Evolutionary conservation across 2,329 filamentous ascomycete species (phyloP).

Genomic region (Fusarium torreyae): DNA sequence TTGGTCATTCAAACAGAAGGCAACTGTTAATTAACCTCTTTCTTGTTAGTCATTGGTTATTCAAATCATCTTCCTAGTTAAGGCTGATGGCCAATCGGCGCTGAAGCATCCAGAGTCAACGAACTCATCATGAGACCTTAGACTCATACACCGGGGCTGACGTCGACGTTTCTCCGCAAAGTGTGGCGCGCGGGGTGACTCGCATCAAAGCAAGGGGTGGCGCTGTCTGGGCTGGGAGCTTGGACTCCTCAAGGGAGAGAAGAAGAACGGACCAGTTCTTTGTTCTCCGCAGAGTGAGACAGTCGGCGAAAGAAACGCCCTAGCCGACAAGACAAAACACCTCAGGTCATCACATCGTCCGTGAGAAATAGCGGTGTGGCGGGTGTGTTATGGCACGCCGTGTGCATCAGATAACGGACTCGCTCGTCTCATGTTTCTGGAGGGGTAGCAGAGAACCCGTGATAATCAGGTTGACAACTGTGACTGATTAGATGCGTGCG

Average conservation of each 20-base stretch:
- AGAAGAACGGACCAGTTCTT: conserved; percentile 2
- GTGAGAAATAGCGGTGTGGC: conserved; percentile 47
- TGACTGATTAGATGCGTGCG: conserved; percentile 24
- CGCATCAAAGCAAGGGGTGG: conserved; percentile 36
- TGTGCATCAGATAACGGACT: conserved; percentile 35
- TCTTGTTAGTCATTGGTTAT: not conserved
- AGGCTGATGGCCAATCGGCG: conserved; percentile 2
- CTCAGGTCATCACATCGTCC: conserved; percentile 16
- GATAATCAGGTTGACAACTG: conserved; percentile 16
- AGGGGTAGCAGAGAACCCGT: conserved; percentile 18
- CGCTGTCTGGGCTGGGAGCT: conserved; percentile 31
- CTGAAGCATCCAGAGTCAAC: not conserved
- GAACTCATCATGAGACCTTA: conserved; percentile 1
- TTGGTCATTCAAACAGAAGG: not conserved
- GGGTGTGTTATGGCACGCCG: conserved; percentile 34
- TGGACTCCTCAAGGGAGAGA: conserved; percentile 9
- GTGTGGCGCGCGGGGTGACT: conserved; percentile 37
- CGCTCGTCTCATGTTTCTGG: conserved; percentile 40
- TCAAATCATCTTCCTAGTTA: not conserved
- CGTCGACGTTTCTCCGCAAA: conserved; percentile 21
- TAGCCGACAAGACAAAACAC: conserved; percentile 39
- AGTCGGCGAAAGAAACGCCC: conserved; percentile 35
- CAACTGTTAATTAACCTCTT: not conserved
- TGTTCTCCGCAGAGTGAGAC: conserved; percentile 48
- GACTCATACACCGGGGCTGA: conserved; percentile 14